These are phyloP conservation scores for Paxillus rubicundulus DNA, from an alignment of 768 basidiomycete species.

Conservation along the genomic window DNA sequence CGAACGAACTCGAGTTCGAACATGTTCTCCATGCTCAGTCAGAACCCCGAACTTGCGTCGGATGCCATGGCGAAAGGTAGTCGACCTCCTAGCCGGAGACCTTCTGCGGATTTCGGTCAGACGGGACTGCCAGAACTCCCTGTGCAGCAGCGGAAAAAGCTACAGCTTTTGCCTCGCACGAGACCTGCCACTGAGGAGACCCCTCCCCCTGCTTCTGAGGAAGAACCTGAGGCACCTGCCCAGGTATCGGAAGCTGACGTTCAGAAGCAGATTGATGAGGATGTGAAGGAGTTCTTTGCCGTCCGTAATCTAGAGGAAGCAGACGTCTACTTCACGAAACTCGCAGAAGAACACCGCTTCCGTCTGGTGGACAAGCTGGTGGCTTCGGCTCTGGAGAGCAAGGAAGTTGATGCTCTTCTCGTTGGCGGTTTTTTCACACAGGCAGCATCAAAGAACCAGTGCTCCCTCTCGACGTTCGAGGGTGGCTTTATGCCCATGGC, in stretches of 20 bases:
- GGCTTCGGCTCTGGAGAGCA: conserved; percentile 72
- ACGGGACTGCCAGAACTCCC: conserved; percentile 45
- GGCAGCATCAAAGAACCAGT: conserved; percentile 57
- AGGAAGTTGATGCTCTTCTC: conserved; percentile 75
- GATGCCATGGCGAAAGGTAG: conserved; percentile 56
- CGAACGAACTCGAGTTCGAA: conserved; percentile 78
- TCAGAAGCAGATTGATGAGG: conserved; percentile 74
- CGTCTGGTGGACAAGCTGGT: conserved; percentile 75
- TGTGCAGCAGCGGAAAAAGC: conserved; percentile 61
- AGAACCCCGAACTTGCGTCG: conserved; percentile 52
- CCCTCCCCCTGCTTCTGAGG: conserved; percentile 46
- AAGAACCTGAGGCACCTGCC: conserved; percentile 43
- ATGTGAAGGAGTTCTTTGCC: conserved; percentile 83
- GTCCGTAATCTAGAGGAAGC: conserved; percentile 86
- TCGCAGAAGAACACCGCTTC: conserved; percentile 63
- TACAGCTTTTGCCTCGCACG: conserved; percentile 78
- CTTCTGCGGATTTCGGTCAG: conserved; percentile 49
- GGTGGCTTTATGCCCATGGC: conserved; percentile 67
- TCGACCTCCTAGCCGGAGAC: conserved; percentile 47
- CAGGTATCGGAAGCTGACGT: conserved; percentile 68
- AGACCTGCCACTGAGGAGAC: conserved; percentile 46
- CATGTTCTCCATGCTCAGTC: conserved; percentile 85
- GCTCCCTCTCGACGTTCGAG: conserved; percentile 62
- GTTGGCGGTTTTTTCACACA: conserved; percentile 73
- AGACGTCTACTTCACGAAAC: conserved; percentile 76